Base-by-base conservation (phyloP, 2,329 filamentous ascomycete genomes). In the Leptosphaerulina australis region DNA sequence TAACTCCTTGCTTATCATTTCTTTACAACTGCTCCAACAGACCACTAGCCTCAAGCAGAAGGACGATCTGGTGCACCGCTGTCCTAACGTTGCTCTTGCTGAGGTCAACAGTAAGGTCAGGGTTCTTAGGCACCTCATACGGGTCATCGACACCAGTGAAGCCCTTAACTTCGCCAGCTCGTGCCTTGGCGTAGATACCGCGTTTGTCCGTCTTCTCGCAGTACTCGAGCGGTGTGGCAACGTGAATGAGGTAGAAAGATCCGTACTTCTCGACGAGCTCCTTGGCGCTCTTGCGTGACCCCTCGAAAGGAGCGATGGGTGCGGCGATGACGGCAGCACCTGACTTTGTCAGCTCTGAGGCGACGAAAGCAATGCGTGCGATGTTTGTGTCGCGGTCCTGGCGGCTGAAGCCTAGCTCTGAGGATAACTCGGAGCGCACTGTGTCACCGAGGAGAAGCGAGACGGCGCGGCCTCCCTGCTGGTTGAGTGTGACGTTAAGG, bases 91-190 rank as follows among this genome's bases (percentile, higher is more conserved):
- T 89, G 76, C 90, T 91, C 83, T 88, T 94, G 77, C 89, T 87
- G 47, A 88, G 74, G 74, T 97, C 88, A 29, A 97, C 93, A 4
- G 85, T 84, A 59, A 99, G 80, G 72, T 97, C 86, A 24, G 92
- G 84, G 77, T 93, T 91, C 61, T 77, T 67, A 8, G 94, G 94
- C 17, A 76, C 71, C 85, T 99, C 94, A 72, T 99, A 99, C 38
- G 94, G 92, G 79, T 97, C 93, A 72, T 97, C 93, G 49, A 99
- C 91, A 67, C 94, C 94, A 6, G 94, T 99, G 83, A 99, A 99
- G 59, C 92, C 92, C 85, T 92, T 94, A 77, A 99, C 95, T 79
- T 96, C 89, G 50, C 94, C 94, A 15, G 81, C 83, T 56, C 94
- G 84, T 30, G 94, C 94, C 72, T 85, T 84, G 60, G 83, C 83